Base-by-base conservation (phyloP, 106 monocot species). In the Platanthera guangdongensis region DNA sequence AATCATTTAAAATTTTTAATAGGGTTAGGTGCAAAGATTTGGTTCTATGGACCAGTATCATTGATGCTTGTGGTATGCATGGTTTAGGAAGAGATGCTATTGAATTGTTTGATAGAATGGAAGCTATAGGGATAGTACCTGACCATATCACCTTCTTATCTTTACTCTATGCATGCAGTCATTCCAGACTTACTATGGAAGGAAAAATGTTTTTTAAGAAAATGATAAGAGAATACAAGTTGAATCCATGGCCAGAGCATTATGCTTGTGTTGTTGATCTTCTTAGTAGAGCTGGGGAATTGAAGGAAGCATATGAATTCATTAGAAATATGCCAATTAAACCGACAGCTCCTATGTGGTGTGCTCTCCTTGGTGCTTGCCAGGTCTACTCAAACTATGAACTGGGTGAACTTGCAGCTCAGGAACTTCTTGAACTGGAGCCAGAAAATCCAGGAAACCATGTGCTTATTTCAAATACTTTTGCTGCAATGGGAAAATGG, bases 201-300 rank as follows among this genome's bases (percentile, higher is more conserved):
- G 93, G 90, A 13, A 86, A 80, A 53, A 7, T 11, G 3, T 86
- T 62, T 73, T 74, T 88, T 6, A 76, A 88, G 4, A 59, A 75
- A 28, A 90, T 90, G 90, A 80, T 54, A 67, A 54, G 22, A 15
- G 68, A 76, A 1, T 84, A 86, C 62, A 51, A 28, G 15, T 81
- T 92, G 28, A 81, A 88, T 5, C 91, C 94, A 47, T 94, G 97
- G 94, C 82, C 84, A 11, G 94, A 94, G n/a, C 97, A 99, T 64
- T 94, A 88, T 80, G 89, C 87, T 47, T 91, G 90, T 32, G 50
- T 87, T 5, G 92, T 93, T 75, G 93, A 95, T 81, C 82, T 95
- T 71, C 86, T 95, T 75, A 88, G 92, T 9, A 85, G 95, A 16
- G 84, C 88, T 16, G 93, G 93, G 21, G 78, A 67, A 73, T 15